phyloP scores from a whole-genome alignment of 1,284 basidiomycete genomes.

The Mycosarcoma mackinlayi region DNA sequence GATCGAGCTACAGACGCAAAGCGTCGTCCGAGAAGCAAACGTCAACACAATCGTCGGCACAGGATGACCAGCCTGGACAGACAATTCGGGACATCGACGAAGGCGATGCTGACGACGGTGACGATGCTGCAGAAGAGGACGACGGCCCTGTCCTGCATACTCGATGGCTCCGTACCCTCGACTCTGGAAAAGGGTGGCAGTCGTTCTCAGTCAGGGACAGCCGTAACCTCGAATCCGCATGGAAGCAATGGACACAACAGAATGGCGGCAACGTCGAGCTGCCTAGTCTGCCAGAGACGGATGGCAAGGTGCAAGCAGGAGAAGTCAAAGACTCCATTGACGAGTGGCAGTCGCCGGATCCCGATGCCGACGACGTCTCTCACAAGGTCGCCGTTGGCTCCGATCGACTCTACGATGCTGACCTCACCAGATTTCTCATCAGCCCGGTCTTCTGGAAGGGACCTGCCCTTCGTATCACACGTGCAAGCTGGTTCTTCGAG shows the following conservation, averaged over 20 bases:
- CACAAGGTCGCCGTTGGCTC: slow-evolving; percentile 51
- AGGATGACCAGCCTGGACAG: slow-evolving; percentile 8
- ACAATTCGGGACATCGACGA: slow-evolving; percentile 28
- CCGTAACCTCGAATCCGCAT: slow-evolving; percentile 36
- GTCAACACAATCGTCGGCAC: slow-evolving; percentile 18
- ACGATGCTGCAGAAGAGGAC: slow-evolving; percentile 20
- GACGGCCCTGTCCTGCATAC: slow-evolving; percentile 35
- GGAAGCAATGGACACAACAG: slow-evolving; percentile 36
- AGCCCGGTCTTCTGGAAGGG: slow-evolving; percentile 73
- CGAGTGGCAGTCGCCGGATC: slow-evolving; percentile 39
- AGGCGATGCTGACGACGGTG: slow-evolving; percentile 17
- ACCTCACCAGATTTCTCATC: slow-evolving; percentile 40
- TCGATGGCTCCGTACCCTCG: slow-evolving; percentile 36
- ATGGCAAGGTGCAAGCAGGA: slow-evolving; percentile 41
- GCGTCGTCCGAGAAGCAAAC: slow-evolving; percentile 19
- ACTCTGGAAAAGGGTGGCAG: slow-evolving; percentile 38
- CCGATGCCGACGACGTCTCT: slow-evolving; percentile 20
- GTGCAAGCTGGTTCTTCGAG: slow-evolving; percentile 73
- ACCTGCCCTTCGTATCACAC: slow-evolving; percentile 70
- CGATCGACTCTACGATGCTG: slow-evolving; percentile 58
- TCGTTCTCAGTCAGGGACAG: slow-evolving; percentile 44
- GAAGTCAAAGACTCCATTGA: slow-evolving; percentile 28
- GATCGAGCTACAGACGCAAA: slow-evolving; percentile 25
- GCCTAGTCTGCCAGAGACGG: slow-evolving; percentile 23
- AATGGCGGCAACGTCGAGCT: slow-evolving; percentile 40